These are phyloP conservation scores for Leucosporidium yakuticum DNA, from an alignment of 768 basidiomycete species.

Conservation along the genomic window DNA sequence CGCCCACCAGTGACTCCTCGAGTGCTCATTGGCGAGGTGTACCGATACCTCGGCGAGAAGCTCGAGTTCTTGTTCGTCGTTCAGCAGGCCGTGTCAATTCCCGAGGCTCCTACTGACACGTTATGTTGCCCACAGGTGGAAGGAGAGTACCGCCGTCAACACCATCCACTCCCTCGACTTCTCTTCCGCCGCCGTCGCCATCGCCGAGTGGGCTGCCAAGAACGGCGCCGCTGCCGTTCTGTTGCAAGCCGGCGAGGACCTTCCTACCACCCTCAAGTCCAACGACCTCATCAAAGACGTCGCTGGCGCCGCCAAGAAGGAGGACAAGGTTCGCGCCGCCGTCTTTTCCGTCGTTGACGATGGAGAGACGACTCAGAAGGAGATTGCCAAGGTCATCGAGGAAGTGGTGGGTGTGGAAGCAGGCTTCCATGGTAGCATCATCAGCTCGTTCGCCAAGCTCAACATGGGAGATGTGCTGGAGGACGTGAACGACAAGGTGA, in stretches of 20 bases:
- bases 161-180: slow-evolving; percentile 29
- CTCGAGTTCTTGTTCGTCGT: slow-evolving; percentile 31
- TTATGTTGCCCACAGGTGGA: slow-evolving; percentile 13
- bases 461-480: slow-evolving; percentile 32
- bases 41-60: slow-evolving; percentile 28
- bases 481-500: slow-evolving; percentile 34
- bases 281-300: slow-evolving; percentile 20
- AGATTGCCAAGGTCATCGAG: slow-evolving; percentile 23
- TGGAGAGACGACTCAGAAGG: slow-evolving; percentile 25
- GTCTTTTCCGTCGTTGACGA: slow-evolving; percentile 33
- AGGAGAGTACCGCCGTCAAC: slow-evolving; percentile 23
- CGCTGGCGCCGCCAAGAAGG: slow-evolving; percentile 12
- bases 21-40: slow-evolving; percentile 28
- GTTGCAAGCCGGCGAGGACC: slow-evolving; percentile 15
- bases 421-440: slow-evolving; percentile 30
- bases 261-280: slow-evolving; percentile 14
- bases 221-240: slow-evolving; percentile 6
- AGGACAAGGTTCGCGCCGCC: slow-evolving; percentile 11
- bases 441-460: slow-evolving; percentile 31
- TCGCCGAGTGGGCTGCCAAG: slow-evolving; percentile 21
- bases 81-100: too few relatives aligned
- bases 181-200: slow-evolving; percentile 10
- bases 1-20: slow-evolving; percentile 1
- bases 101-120: neutral
- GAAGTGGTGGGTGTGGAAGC: slow-evolving; percentile 29